Percentiles rank a stretch among this genome's conserved stretches.
These are phyloP conservation scores for Neospora caninum DNA, from an alignment of 169 alveolate genomes.

Conservation along the genomic window DNA sequence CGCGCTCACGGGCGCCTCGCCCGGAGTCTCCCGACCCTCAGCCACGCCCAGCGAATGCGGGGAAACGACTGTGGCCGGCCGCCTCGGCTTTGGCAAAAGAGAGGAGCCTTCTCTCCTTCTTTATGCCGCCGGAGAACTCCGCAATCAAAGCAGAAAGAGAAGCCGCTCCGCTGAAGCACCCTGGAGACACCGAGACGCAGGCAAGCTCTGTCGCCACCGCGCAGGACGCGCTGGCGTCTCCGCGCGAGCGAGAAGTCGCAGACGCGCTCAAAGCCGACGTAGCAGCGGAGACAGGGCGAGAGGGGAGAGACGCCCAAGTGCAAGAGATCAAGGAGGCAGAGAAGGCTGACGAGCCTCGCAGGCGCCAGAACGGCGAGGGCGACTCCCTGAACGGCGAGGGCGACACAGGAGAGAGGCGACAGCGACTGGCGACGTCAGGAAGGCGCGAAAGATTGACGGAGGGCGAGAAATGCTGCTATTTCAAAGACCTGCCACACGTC, in stretches of 20 bases:
- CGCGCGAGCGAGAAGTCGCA: neutral
- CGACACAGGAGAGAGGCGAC: neutral
- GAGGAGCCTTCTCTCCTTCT: neutral
- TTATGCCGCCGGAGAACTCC: neutral
- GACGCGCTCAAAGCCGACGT: neutral
- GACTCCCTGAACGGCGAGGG: neutral
- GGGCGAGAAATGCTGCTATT: neutral
- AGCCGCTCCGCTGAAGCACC: neutral
- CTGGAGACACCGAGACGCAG: no score
- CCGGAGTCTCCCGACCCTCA: neutral
- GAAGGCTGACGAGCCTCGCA: neutral
- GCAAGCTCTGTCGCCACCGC: no score
- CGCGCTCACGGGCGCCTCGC: neutral
- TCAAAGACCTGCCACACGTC: neutral
- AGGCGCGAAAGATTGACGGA: neutral
- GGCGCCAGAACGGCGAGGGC: neutral
- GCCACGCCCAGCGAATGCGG: neutral
- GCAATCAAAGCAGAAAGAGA: neutral
- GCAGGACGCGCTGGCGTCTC: neutral
- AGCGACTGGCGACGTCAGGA: neutral
- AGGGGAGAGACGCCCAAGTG: no score
- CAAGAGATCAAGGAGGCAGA: neutral
- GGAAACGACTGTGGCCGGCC: neutral
- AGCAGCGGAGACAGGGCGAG: neutral
- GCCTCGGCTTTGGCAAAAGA: neutral